A percentile compares a stretch with the other conserved stretches of the same genome.
These are phyloP conservation scores for Nakazawaea ernobii DNA, from an alignment of 805 yeast genomes.

Conservation along the genomic window DNA sequence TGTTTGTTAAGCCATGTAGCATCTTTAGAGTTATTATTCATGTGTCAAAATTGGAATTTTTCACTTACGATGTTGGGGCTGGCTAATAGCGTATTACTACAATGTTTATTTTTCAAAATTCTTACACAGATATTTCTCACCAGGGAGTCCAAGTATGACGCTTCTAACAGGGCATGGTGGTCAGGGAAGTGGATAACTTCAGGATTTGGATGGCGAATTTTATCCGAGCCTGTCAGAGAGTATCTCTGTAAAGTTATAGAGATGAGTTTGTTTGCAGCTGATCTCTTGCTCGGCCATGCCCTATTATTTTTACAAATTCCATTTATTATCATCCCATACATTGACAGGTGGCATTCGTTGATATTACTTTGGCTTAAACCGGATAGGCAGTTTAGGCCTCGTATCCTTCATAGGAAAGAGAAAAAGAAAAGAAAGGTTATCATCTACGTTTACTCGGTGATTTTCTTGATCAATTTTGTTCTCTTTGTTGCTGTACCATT, in stretches of 20 bases:
- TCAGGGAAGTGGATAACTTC: conserved; percentile 65
- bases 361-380: conserved; percentile 66
- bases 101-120: conserved; percentile 49
- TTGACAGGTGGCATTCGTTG: conserved; percentile 63
- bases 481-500: conserved; percentile 29
- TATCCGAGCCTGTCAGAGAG: conserved; percentile 64
- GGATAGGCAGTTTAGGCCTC: conserved; percentile 41
- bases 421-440: conserved; percentile 31
- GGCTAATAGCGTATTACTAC: conserved; percentile 49
- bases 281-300: conserved; percentile 53
- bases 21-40: conserved; percentile 59
- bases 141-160: conserved; percentile 56
- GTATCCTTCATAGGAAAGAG: conserved; percentile 37
- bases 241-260: conserved; percentile 58
- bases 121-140: conserved; percentile 46
- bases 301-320: conserved; percentile 57
- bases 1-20: conserved; percentile 48
- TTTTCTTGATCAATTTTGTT: conserved; percentile 28
- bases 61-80: conserved; percentile 56
- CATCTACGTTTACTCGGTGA: conserved; percentile 26
- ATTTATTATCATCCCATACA: conserved; percentile 53
- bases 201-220: conserved; percentile 53
- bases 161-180: conserved; percentile 72
- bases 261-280: conserved; percentile 62
- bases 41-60: conserved; percentile 63